phyloP scores from a whole-genome alignment of 2,329 filamentous ascomycete genomes.

The Ceratocystis papillata region DNA sequence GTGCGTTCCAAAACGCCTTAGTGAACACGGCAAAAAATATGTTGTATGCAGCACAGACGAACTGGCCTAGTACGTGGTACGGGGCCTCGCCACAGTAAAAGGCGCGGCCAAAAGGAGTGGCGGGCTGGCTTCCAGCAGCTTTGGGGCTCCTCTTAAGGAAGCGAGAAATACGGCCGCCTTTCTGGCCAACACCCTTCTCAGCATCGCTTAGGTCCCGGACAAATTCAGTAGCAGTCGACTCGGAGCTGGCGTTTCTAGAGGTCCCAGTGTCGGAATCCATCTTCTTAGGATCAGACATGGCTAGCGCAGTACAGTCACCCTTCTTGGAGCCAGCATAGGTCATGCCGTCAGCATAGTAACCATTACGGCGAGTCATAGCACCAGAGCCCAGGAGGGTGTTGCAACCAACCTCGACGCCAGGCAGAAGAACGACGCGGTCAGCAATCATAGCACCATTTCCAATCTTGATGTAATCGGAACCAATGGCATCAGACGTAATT shows the following conservation, averaged over 20 bases:
- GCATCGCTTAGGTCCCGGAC: slow-evolving; percentile 8
- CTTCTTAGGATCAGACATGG: slow-evolving; percentile 8
- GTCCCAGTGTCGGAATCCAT: background rate
- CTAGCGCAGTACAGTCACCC: slow-evolving; percentile 39
- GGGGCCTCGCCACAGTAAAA: slow-evolving; percentile 43
- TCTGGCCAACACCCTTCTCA: slow-evolving; percentile 10
- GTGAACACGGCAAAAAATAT: slow-evolving; percentile 38
- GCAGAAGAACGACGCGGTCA: slow-evolving; percentile 43
- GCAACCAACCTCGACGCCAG: slow-evolving; percentile 41
- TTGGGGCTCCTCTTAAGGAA: slow-evolving; percentile 15
- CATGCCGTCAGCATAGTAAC: slow-evolving; percentile 36
- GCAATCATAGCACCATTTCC: slow-evolving; percentile 45
- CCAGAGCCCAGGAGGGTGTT: slow-evolving; percentile 44
- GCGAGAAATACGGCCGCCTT: background rate
- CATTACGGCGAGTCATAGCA: slow-evolving; percentile 39
- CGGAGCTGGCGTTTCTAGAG: slow-evolving; percentile 12
- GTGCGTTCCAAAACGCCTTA: slow-evolving; percentile 42
- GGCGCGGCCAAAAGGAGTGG: slow-evolving; percentile 42
- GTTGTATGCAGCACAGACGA: slow-evolving; percentile 42
- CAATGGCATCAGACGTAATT: slow-evolving; percentile 42
- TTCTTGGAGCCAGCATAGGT: slow-evolving; percentile 45
- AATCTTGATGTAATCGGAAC: slow-evolving; percentile 40
- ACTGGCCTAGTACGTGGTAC: slow-evolving; percentile 41
- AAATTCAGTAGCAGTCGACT: slow-evolving; percentile 14
- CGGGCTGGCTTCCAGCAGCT: slow-evolving; percentile 14